Evolutionary conservation across 768 basidiomycete species (phyloP), one percentile per base, ranked within the genome.

Genomic region (Tricholoma sp.): DNA sequence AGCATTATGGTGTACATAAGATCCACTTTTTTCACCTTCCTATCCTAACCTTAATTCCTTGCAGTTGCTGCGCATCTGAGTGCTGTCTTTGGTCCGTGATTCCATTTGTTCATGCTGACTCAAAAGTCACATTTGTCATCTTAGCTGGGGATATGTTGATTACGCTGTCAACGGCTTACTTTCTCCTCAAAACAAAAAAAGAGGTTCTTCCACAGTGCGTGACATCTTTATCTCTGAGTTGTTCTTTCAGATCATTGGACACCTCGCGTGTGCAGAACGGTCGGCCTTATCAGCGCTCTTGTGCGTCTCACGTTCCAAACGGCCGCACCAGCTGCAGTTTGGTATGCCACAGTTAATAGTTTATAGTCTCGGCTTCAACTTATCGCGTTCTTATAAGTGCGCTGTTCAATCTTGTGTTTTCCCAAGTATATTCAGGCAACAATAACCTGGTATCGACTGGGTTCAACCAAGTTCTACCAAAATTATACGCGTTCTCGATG

Each of bases 401-500:
- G 27, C 65, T 71, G 66, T 66, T 74, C 47, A 72, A 72, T 54
- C 62, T 74, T 24, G 65, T 72, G 16, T 70, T 72, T 46, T 71
- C 72, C 11, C 71, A 72, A 61, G 37, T 68, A 3, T 68, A 68
- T 50, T 22, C 57, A 5, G 64, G 66, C 2, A 43, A 62, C 9
- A 50, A 60, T 5, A 66, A 57, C 12, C 60, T 72, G 35, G 64
- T 71, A 3, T 67, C 67, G 1, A 66, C 64, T 3, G 69, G 62
- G 2, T 71, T 72, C 53, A 72, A 72, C 52, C 62, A 63, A 58
- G 57, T 62, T 10, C 58, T 72, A 8, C 71, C 72, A 10, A 74
- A 71, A 43, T 57, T 74, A 14, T 74, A 72, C 50, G 72, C 69
- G 3, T 63, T 71, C 35, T 71, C 69, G 2, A 74, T 73, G 72